Evolutionary conservation across 208 protist species (phyloP).

Genomic region (Trypanosoma theileri): DNA sequence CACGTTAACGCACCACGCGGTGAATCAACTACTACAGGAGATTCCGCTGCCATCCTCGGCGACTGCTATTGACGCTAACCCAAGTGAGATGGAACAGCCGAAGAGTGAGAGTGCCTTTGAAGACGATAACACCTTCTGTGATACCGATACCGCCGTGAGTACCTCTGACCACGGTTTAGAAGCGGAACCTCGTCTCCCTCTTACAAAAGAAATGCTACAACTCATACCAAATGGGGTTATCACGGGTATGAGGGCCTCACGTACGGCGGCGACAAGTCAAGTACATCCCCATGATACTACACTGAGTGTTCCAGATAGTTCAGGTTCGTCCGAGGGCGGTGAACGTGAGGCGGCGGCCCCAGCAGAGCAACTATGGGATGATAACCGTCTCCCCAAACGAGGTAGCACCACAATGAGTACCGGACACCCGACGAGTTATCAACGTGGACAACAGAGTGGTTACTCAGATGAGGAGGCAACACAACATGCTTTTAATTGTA

Average conservation of each 20-base stretch:
- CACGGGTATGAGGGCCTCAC: conserved; percentile 3
- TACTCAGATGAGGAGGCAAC: conserved; percentile 26
- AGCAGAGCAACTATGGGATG: conserved; percentile 15
- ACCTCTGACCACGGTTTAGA: conserved; percentile 28
- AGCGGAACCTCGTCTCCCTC: conserved; percentile 28
- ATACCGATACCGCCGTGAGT: conserved; percentile 33
- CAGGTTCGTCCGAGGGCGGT: not conserved
- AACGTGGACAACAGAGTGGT: conserved; percentile 19
- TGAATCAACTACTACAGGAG: conserved; percentile 37
- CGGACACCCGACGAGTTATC: conserved; percentile 23
- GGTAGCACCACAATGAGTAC: conserved; percentile 21
- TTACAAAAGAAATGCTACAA: conserved; percentile 36
- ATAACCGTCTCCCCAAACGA: conserved; percentile 1
- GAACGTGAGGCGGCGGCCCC: not conserved
- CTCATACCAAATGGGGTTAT: conserved; percentile 28
- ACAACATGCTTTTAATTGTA: conserved; percentile 19
- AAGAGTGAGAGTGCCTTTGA: conserved; percentile 38
- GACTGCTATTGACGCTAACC: conserved; percentile 27
- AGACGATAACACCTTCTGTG: conserved; percentile 32
- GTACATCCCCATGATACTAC: conserved; percentile 3
- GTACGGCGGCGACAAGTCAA: conserved; percentile 2
- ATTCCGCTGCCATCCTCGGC: conserved; percentile 36
- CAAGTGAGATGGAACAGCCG: conserved; percentile 23
- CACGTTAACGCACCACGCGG: conserved; percentile 32
- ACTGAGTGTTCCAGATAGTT: conserved; percentile 15